Conservation (phyloP, 306 rosid genomes). For the Corylus avellana region DNA sequence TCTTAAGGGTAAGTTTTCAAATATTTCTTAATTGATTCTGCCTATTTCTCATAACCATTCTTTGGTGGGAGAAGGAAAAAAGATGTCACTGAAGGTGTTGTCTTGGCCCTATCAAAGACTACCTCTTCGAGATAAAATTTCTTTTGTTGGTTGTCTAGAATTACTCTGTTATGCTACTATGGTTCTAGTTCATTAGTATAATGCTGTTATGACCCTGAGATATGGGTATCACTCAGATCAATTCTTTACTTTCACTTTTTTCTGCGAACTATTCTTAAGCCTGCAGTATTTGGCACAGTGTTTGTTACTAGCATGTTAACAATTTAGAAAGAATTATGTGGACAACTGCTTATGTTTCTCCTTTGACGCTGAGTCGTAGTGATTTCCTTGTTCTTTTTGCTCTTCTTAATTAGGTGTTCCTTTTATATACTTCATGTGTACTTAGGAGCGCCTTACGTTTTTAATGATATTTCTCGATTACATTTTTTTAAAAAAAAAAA, state of each 20-base stretch:
- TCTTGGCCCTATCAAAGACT: background rate
- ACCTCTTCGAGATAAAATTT: background rate
- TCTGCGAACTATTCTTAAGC: background rate
- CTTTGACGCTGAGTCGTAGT: too few relatives aligned
- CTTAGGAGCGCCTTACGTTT: too few relatives aligned
- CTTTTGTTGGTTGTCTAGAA: background rate
- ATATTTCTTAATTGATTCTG: background rate
- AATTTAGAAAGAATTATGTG: background rate
- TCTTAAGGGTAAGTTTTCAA: constrained; percentile 47
- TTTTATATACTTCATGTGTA: too few relatives aligned
- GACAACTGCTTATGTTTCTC: background rate
- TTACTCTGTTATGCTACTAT: background rate
- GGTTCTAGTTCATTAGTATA: background rate
- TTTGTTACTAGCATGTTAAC: background rate
- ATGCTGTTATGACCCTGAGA: background rate
- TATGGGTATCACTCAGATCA: background rate
- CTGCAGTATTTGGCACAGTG: background rate
- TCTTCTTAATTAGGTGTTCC: too few relatives aligned
- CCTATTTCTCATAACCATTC: background rate
- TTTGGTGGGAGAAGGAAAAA: background rate
- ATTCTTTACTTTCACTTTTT: background rate
- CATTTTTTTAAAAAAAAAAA: too few relatives aligned
- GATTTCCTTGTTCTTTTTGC: background rate
- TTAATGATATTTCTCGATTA: too few relatives aligned
- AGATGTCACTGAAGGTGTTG: background rate